These are phyloP conservation scores for Aspergillus steynii DNA, from an alignment of 495 filamentous ascomycete genomes.

Conservation along the genomic window DNA sequence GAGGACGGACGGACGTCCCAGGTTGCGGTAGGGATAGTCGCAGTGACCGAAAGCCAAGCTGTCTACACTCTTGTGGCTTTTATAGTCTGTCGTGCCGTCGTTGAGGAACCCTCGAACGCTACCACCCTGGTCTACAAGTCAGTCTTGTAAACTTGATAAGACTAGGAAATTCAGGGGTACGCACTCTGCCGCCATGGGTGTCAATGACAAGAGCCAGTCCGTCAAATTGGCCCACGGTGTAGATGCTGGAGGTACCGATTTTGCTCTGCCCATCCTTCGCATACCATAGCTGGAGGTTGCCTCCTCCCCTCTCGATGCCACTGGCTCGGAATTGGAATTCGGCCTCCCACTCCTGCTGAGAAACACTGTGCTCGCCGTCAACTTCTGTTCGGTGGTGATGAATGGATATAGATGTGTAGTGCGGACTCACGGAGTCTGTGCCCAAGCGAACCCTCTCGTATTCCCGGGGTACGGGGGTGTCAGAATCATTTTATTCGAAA, in stretches of 20 bases:
- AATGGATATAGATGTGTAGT: conserved; percentile 9
- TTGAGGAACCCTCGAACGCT: conserved; percentile 91
- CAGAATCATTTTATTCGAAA: conserved; percentile 89
- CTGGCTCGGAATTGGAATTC: conserved; percentile 86
- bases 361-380: conserved; percentile 30
- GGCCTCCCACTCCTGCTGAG: conserved; percentile 68
- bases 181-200: conserved; percentile 74
- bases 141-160: conserved; percentile 5
- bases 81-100: conserved; percentile 82
- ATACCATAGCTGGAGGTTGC: conserved; percentile 94
- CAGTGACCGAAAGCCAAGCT: conserved; percentile 92
- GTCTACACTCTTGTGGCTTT: conserved; percentile 74
- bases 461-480: conserved; percentile 89
- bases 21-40: conserved; percentile 85
- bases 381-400: neutral
- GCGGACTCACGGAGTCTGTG: conserved; percentile 59
- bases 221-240: conserved; percentile 80
- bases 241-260: conserved; percentile 72
- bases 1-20: conserved; percentile 77
- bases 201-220: conserved; percentile 86
- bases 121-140: conserved; percentile 55
- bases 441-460: conserved; percentile 79
- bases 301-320: conserved; percentile 80
- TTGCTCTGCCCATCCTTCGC: conserved; percentile 65
- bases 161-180: conserved; percentile 7